A percentile compares a stretch with the other conserved stretches of the same genome.
Evolutionary conservation across 2,329 filamentous ascomycete genomes (phyloP).

Genomic region (Apiospora saccharicola): DNA sequence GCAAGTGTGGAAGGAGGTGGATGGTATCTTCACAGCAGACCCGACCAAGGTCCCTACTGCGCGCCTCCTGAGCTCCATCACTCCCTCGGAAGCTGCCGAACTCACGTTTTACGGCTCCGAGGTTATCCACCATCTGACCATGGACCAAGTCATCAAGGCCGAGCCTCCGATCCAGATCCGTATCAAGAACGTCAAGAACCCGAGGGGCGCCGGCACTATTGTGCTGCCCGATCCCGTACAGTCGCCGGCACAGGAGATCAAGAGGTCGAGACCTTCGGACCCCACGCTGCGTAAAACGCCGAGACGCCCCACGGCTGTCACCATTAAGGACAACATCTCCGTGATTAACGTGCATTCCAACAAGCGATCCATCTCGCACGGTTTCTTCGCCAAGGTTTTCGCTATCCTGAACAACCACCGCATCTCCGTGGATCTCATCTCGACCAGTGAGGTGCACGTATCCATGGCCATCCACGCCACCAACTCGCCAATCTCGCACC

Average conservation of each 20-base stretch:
- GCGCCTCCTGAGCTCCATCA: conserved; percentile 86
- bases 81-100: conserved; percentile 93
- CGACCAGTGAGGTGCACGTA: conserved; percentile 94
- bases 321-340: conserved; percentile 95
- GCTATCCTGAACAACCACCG: conserved; percentile 85
- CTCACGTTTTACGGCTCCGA: conserved; percentile 94
- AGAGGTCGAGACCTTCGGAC: conserved; percentile 55
- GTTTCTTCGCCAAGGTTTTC: conserved; percentile 95
- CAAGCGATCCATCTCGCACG: conserved; percentile 93
- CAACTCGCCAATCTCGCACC: conserved; percentile 66
- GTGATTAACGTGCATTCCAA: conserved; percentile 99
- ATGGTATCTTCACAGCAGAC: conserved; percentile 86
- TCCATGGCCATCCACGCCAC: conserved; percentile 95
- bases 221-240: conserved; percentile 77
- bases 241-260: conserved; percentile 65
- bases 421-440: conserved; percentile 94
- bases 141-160: conserved; percentile 95
- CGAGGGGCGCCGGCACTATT: conserved; percentile 78
- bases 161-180: conserved; percentile 80
- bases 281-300: conserved; percentile 64
- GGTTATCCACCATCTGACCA: conserved; percentile 98
- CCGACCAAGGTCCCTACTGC: conserved; percentile 92
- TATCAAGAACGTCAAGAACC: conserved; percentile 93
- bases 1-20: conserved; percentile 99
- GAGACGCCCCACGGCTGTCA: conserved; percentile 86